Evolutionary conservation across 768 basidiomycete species (phyloP), one percentile per base, ranked within the genome.

Genomic region (Leccinum rimulosum): DNA sequence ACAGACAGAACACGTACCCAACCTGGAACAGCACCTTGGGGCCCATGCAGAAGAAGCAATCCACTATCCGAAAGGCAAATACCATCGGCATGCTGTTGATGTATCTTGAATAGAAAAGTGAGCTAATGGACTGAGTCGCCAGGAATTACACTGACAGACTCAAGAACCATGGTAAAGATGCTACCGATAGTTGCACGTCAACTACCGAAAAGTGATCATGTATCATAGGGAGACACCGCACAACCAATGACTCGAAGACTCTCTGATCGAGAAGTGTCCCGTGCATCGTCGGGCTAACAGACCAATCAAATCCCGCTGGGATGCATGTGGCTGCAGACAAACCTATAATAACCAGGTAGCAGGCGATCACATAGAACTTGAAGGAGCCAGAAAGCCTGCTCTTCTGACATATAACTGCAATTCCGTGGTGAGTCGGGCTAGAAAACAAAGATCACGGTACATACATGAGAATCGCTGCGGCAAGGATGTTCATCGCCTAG

Each of bases 41-140:
- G 0, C 97, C 97, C 96, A 99, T 98, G 65, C 94, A 95, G 76
- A 98, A 89, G 79, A 98, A 95, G 71, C 95, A 98, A 71, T 98
- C 95, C 3, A 95, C 93, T 69, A 97, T 92, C 33, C 97, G 86
- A 79, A 97, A 99, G 0, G 96, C 96, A 68, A 98, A 99, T 45
- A 99, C 87, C 84, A 98, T 89, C 2, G 95, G 92, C 92, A 95
- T 93, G 69, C 89, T 92, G 74, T 94, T 94, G 70, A 94, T 93
- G 68, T 84, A 93, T 68, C 91, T 68, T 59, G 6, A 89, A 63
- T 27, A 40, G 22, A 51, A 52, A 43, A 36, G 50, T 60, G 19
- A 65, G 52, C 9, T 27, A 53, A 50, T 14, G 36, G 17, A 35
- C 22, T 12, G 30, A 55, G 14, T 22, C 11, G 10, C 12, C 64